Evolutionary conservation across 2,329 filamentous ascomycete genomes (phyloP).

Genomic region (Fusarium subglutinans): DNA sequence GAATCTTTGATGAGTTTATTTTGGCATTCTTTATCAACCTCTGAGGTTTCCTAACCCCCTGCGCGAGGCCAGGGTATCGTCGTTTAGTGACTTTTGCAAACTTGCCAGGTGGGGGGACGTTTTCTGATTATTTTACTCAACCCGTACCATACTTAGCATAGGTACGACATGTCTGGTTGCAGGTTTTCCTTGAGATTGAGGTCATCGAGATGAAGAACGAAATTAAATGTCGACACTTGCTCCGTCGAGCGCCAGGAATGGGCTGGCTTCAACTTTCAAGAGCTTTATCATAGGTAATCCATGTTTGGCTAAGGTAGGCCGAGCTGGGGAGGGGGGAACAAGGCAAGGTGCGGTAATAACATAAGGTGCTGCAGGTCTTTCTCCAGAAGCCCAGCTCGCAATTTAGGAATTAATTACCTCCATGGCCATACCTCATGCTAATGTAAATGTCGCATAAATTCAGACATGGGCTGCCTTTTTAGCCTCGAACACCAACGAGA

Average conservation of each 20-base stretch:
- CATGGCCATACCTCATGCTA: background rate
- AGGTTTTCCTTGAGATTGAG: background rate
- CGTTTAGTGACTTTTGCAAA: background rate
- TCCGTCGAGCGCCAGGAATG: constrained; percentile 15
- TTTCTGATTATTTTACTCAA: background rate
- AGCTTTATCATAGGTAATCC: constrained; percentile 12
- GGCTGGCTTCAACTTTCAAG: constrained; percentile 7
- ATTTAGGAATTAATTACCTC: constrained; percentile 1
- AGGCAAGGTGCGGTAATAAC: constrained; percentile 20
- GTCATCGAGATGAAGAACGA: constrained; percentile 20
- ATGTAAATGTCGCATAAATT: constrained; percentile 24
- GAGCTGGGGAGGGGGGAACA: background rate
- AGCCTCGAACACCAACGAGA: constrained; percentile 37
- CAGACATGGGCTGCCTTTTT: constrained; percentile 21
- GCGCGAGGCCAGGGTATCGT: background rate
- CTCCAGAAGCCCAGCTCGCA: constrained; percentile 3
- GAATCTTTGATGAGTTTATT: background rate
- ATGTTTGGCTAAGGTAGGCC: background rate
- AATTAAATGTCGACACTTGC: background rate
- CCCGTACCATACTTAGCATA: background rate
- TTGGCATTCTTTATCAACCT: background rate
- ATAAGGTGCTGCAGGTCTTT: constrained; percentile 11
- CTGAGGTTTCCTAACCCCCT: background rate
- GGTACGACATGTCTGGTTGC: background rate
- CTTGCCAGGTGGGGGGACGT: background rate